Evolutionary conservation across 2,329 filamentous ascomycete species (phyloP).

Genomic region (Colletotrichum acutatum): DNA sequence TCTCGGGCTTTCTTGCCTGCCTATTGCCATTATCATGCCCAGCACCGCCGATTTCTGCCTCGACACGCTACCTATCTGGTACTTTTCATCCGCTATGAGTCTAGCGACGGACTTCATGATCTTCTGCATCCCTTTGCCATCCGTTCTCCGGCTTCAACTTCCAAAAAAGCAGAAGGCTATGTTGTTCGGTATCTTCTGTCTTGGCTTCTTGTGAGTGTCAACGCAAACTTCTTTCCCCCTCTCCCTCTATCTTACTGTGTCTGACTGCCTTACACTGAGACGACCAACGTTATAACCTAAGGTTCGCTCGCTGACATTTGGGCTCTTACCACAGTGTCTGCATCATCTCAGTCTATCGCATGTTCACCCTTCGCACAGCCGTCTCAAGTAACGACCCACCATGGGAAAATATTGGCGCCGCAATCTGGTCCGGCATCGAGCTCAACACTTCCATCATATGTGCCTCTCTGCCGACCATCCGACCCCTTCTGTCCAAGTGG

Average conservation of each 20-base stretch:
- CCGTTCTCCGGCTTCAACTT: conserved; percentile 41
- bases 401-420: conserved; percentile 47
- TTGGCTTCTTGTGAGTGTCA: conserved; percentile 46
- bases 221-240: background rate
- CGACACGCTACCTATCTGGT: conserved; percentile 45
- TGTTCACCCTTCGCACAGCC: conserved; percentile 44
- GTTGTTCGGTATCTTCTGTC: conserved; percentile 43
- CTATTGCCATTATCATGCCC: conserved; percentile 40
- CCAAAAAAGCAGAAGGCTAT: conserved; percentile 41
- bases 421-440: conserved; percentile 51
- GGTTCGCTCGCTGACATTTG: no score
- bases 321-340: conserved; percentile 40
- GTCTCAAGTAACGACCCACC: conserved; percentile 45
- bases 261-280: background rate
- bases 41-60: conserved; percentile 41
- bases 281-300: no score
- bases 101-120: conserved; percentile 43
- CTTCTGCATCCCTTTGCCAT: conserved; percentile 42
- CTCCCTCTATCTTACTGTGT: background rate
- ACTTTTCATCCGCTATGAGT: conserved; percentile 43
- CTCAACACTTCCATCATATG: conserved; percentile 51
- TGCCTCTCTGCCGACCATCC: conserved; percentile 50
- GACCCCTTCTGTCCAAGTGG: conserved; percentile 41
- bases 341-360: conserved; percentile 46
- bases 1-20: conserved; percentile 42